A percentile compares a stretch with the other conserved stretches of the same genome.
Evolutionary conservation across 2,329 filamentous ascomycete genomes (phyloP).

Genomic region (Nigrospora osmanthi): DNA sequence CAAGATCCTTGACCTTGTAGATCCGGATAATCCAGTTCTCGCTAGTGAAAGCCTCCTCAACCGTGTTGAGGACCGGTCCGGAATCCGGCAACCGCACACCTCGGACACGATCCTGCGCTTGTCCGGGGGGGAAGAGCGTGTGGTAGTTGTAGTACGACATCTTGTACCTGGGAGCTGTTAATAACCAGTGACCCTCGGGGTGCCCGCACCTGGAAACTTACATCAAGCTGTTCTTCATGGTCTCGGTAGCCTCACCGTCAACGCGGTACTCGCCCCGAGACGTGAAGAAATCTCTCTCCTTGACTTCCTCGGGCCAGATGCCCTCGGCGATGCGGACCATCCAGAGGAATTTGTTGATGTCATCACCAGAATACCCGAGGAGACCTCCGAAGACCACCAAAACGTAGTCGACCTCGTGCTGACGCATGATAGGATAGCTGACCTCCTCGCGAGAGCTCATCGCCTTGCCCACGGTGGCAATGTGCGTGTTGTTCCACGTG

Average conservation of each 20-base stretch:
- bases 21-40: constrained; percentile 99
- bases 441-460: constrained; percentile 98
- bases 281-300: constrained; percentile 95
- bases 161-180: constrained; percentile 72
- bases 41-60: constrained; percentile 96
- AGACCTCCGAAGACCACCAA: constrained; percentile 93
- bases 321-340: constrained; percentile 99
- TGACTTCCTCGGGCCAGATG: constrained; percentile 99
- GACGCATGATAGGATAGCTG: constrained; percentile 95
- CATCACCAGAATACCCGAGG: constrained; percentile 93
- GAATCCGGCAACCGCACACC: constrained; percentile 72
- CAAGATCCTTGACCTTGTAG: constrained; percentile 98
- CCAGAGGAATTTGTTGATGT: constrained; percentile 99
- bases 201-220: constrained; percentile 39
- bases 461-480: constrained; percentile 96
- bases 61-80: constrained; percentile 74
- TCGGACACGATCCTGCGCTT: constrained; percentile 86
- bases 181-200: not conserved
- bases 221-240: constrained; percentile 99
- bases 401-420: constrained; percentile 99
- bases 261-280: constrained; percentile 88
- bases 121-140: constrained; percentile 81
- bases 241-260: constrained; percentile 84
- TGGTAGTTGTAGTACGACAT: constrained; percentile 99
- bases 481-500: constrained; percentile 99